These are phyloP conservation scores for Hypoxylon sp. DNA, from an alignment of 2,329 filamentous ascomycete species.

Conservation along the genomic window DNA sequence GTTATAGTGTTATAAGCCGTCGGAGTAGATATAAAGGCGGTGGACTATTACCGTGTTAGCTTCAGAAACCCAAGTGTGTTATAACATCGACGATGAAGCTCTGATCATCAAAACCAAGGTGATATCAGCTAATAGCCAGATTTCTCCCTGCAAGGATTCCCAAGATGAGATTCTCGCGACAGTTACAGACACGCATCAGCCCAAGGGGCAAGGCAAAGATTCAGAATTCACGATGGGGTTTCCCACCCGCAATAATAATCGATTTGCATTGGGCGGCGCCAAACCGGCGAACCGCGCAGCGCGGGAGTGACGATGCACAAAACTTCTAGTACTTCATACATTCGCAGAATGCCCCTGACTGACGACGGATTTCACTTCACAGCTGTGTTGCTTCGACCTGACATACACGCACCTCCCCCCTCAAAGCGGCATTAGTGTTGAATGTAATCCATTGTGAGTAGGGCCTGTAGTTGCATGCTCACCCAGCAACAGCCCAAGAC, in stretches of 20 bases:
- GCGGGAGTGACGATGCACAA: conserved; percentile 5
- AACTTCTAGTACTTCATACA: background rate
- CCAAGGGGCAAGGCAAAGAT: background rate
- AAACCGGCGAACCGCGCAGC: background rate
- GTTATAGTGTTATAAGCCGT: background rate
- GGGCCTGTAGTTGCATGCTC: conserved; percentile 25
- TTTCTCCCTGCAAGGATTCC: too few relatives aligned
- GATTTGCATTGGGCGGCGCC: conserved; percentile 16
- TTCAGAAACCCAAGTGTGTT: background rate
- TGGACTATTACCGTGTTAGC: background rate
- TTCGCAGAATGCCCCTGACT: conserved; percentile 3
- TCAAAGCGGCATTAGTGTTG: background rate
- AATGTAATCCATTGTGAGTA: conserved; percentile 17
- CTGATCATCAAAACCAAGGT: background rate
- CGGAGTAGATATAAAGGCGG: too few relatives aligned
- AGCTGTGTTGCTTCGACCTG: conserved; percentile 3
- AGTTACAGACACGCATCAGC: too few relatives aligned
- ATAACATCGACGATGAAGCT: background rate
- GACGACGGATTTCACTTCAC: conserved; percentile 13
- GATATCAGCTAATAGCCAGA: too few relatives aligned
- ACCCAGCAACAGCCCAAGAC: conserved; percentile 25
- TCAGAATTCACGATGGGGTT: conserved; percentile 27
- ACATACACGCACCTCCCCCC: background rate
- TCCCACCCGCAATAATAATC: conserved; percentile 32
- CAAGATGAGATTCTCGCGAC: too few relatives aligned